Evolutionary conservation across 768 basidiomycete species (phyloP), one percentile per base, ranked within the genome.

Genomic region (Pleurotus tuber-regium): DNA sequence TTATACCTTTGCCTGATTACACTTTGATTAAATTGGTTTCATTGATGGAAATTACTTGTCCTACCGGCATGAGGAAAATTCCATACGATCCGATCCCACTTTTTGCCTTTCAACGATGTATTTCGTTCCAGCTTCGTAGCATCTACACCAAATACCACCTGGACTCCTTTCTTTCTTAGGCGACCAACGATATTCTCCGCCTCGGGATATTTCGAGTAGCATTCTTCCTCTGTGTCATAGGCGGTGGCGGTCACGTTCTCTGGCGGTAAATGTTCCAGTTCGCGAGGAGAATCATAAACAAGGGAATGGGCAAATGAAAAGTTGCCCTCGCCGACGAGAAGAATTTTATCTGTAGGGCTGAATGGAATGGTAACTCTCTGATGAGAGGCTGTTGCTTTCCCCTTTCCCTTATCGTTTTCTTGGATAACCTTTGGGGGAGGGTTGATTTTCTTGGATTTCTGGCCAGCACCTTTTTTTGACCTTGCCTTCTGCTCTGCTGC

Each of bases 1-100:
- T 81, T 54, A 98, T 94, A 2, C 95, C 92, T 63, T 84, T 91
- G 21, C 89, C 89, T 91, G 61, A 35, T 30, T 30, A 54, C 31
- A 51, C 18, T 39, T 54, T 28, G 41, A 48, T 19, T 4, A 18
- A 53, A 33, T 51, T n/a, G 0, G 38, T 18, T 3, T 36, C 19
- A 36, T 18, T 10, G 2, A 48, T 18, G 24, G 49, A 7, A 49
- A 33, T 53, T 51, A 43, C 16, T 25, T 26, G 4, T 61, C 82
- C 57, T 61, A 91, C 95, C 95, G 61, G 89, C 88, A 71, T 98
- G 96, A 53, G 96, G 96, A 64, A 98, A 98, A 65, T 98, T 97
- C 86, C 92, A 98, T 5, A 91, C 82, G 51, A 98, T 79, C 54
- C 79, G 81, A 67, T 92, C 87, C 80, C 87, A 89, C 50, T 69